Percentiles rank a stretch among this genome's conserved stretches.
phyloP scores from a whole-genome alignment of 2,329 filamentous ascomycete genomes.

The Pezicula radicicola region DNA sequence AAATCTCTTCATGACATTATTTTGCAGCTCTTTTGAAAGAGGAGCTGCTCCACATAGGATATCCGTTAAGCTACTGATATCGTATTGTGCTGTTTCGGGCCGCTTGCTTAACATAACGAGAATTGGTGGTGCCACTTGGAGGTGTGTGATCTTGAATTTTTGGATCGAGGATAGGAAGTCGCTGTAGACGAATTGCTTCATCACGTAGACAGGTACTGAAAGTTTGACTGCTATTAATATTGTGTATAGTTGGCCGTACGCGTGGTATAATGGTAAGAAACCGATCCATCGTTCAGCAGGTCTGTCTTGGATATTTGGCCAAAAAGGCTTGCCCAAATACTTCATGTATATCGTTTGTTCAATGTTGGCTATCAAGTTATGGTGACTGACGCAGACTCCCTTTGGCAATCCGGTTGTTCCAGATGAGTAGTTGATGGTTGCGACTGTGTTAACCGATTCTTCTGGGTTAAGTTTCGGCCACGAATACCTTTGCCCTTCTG shows the following conservation, averaged over 20 bases:
- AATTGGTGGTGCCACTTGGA: slow-evolving; percentile 55
- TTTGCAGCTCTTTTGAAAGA: slow-evolving; percentile 37
- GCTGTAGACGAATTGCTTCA: slow-evolving; percentile 52
- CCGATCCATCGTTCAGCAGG: slow-evolving; percentile 48
- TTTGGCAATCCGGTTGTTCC: slow-evolving; percentile 48
- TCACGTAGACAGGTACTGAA: slow-evolving; percentile 49
- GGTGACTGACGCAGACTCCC: slow-evolving; percentile 46
- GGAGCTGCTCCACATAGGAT: slow-evolving; percentile 54
- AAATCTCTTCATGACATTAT: slow-evolving; percentile 42
- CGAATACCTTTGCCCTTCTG: slow-evolving; percentile 53
- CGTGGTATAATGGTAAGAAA: slow-evolving; percentile 66
- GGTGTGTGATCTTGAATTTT: slow-evolving; percentile 48
- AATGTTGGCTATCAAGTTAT: slow-evolving; percentile 47
- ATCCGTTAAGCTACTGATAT: slow-evolving; percentile 46
- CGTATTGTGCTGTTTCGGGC: slow-evolving; percentile 46
- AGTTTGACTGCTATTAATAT: slow-evolving; percentile 43
- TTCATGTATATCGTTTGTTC: slow-evolving; percentile 46
- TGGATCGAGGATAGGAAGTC: slow-evolving; percentile 49
- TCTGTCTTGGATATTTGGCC: slow-evolving; percentile 27
- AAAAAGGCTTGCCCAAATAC: slow-evolving; percentile 34
- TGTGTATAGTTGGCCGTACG: slow-evolving; percentile 52
- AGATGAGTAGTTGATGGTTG: slow-evolving; percentile 47
- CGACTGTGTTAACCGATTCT: slow-evolving; percentile 32
- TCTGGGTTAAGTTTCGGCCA: slow-evolving; percentile 54
- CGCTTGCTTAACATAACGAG: slow-evolving; percentile 57